A percentile compares a stretch with the other conserved stretches of the same genome.
Evolutionary conservation across 2,329 filamentous ascomycete species (phyloP).

Genomic region (Fusarium sp.): DNA sequence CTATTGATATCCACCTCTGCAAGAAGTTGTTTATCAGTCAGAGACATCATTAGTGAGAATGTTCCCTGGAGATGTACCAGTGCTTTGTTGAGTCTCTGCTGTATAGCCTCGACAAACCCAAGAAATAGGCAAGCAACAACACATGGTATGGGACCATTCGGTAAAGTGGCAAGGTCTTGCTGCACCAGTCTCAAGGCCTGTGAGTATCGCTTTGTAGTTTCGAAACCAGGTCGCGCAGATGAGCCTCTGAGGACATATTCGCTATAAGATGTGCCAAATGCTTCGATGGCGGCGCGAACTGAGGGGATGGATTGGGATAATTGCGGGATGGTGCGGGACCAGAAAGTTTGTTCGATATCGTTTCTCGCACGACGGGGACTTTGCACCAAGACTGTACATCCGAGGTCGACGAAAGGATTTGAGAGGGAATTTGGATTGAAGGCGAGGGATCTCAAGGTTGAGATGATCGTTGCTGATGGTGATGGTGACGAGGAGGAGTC

Average conservation of each 20-base stretch:
- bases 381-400: slow-evolving; percentile 18
- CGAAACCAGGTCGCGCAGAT: neutral
- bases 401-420: slow-evolving; percentile 20
- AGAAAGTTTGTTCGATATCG: slow-evolving; percentile 25
- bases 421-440: neutral
- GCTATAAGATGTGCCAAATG: slow-evolving; percentile 32
- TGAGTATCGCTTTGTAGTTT: slow-evolving; percentile 25
- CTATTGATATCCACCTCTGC: neutral
- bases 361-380: slow-evolving; percentile 34
- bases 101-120: slow-evolving; percentile 15
- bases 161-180: slow-evolving; percentile 21
- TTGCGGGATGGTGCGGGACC: slow-evolving; percentile 33
- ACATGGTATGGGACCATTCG: slow-evolving; percentile 20
- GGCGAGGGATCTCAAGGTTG: neutral
- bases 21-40: neutral
- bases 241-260: slow-evolving; percentile 25
- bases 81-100: slow-evolving; percentile 18
- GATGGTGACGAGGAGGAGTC: neutral
- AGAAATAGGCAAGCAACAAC: slow-evolving; percentile 38
- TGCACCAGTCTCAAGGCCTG: slow-evolving; percentile 28
- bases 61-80: slow-evolving; percentile 28
- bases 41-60: slow-evolving; percentile 25
- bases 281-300: slow-evolving; percentile 32
- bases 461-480: neutral
- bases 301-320: slow-evolving; percentile 26